These are phyloP conservation scores for Heliamphora pulchella DNA, from an alignment of 179 eudicot species.

Conservation along the genomic window DNA sequence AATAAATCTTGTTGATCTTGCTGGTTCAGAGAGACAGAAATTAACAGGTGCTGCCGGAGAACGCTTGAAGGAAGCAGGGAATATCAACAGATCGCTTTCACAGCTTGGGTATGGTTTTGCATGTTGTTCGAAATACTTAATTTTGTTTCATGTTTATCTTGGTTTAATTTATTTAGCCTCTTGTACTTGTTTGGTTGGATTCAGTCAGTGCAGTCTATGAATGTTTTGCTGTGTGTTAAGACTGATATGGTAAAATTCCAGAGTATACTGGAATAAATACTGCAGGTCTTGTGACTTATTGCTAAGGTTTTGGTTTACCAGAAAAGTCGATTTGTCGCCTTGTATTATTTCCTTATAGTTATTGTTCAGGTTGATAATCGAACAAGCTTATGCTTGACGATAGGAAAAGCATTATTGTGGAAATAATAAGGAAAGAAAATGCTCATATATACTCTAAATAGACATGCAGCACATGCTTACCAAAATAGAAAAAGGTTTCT, in stretches of 20 bases:
- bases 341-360: background rate
- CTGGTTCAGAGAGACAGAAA: constrained; percentile 98
- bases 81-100: constrained; percentile 85
- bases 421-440: too few relatives aligned
- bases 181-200: background rate
- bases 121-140: background rate
- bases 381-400: too few relatives aligned
- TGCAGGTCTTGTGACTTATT: background rate
- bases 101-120: constrained; percentile 74
- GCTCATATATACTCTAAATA: too few relatives aligned
- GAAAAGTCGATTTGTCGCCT: background rate
- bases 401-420: too few relatives aligned
- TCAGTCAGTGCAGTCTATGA: background rate
- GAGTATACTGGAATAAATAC: background rate
- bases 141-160: background rate
- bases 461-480: background rate
- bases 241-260: background rate
- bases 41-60: constrained; percentile 98
- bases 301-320: background rate
- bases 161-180: background rate
- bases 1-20: constrained; percentile 94
- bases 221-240: background rate
- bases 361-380: background rate
- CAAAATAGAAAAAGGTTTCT: too few relatives aligned
- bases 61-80: constrained; percentile 96